Conservation (phyloP, 805 yeast species). For the Suhomyces tanzawaensis region DNA sequence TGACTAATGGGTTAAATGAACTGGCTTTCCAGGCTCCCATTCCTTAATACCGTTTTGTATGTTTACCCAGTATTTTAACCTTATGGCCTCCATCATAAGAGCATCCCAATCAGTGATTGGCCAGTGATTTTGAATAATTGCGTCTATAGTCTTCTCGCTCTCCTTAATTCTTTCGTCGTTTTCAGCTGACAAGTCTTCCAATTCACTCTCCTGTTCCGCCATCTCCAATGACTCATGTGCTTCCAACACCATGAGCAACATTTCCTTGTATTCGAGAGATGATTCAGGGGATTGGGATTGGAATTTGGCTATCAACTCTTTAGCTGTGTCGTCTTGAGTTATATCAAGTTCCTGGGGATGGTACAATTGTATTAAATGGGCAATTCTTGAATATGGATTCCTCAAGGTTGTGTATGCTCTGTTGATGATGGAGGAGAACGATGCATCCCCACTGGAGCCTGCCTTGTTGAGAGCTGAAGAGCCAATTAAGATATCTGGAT, state of each 20-base stretch:
- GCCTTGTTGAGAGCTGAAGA: conserved; percentile 16
- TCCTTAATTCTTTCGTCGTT: conserved; percentile 55
- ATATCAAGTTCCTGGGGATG: conserved; percentile 49
- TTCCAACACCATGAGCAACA: conserved; percentile 76
- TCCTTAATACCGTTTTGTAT: conserved; percentile 70
- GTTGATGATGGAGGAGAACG: conserved; percentile 58
- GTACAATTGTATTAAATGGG: conserved; percentile 33
- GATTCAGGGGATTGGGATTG: conserved; percentile 30
- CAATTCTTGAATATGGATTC: conserved; percentile 62
- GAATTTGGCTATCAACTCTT: conserved; percentile 41
- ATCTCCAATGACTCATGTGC: conserved; percentile 80
- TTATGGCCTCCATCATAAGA: conserved; percentile 66
- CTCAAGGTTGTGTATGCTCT: conserved; percentile 71
- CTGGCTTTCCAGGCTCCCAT: conserved; percentile 72
- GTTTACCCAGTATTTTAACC: conserved; percentile 81
- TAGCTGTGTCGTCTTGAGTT: conserved; percentile 53
- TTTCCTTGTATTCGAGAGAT: conserved; percentile 45
- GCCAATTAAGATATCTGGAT: conserved; percentile 67
- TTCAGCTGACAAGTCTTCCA: conserved; percentile 48
- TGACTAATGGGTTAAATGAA: conserved; percentile 64
- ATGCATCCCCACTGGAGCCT: conserved; percentile 14
- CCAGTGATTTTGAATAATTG: conserved; percentile 39
- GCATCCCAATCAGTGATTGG: conserved; percentile 45
- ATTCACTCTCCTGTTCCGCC: conserved; percentile 57
- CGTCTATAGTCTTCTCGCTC: conserved; percentile 44